phyloP scores from a whole-genome alignment of 2,329 filamentous ascomycete genomes.

The Penicillium freii region DNA sequence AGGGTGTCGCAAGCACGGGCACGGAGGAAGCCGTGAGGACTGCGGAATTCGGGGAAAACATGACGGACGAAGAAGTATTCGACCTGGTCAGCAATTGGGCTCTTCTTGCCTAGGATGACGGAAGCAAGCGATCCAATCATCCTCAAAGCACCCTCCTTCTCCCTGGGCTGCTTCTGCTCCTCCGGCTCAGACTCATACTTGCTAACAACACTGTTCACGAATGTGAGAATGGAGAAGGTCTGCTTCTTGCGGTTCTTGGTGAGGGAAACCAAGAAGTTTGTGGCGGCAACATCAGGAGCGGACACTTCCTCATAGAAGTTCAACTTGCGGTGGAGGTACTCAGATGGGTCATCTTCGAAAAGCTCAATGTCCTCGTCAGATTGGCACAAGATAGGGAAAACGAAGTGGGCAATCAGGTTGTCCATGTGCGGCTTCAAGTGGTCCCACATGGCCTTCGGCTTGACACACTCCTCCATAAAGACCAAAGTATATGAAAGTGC shows the following conservation, averaged over 20 bases:
- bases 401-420: constrained; percentile 86
- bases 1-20: constrained; percentile 95
- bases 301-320: constrained; percentile 98
- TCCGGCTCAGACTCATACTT: constrained; percentile 82
- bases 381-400: constrained; percentile 93
- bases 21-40: constrained; percentile 84
- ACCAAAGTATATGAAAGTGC: constrained; percentile 90
- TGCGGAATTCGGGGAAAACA: constrained; percentile 97
- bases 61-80: constrained; percentile 98
- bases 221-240: constrained; percentile 89
- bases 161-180: constrained; percentile 86
- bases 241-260: constrained; percentile 95
- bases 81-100: constrained; percentile 93
- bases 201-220: constrained; percentile 93
- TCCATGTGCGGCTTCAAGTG: constrained; percentile 91
- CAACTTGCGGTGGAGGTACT: constrained; percentile 94
- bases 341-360: constrained; percentile 90
- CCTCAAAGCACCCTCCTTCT: constrained; percentile 92
- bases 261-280: constrained; percentile 91
- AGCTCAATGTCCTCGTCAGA: constrained; percentile 88
- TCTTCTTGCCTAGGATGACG: constrained; percentile 96
- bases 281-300: constrained; percentile 89
- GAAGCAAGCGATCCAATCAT: constrained; percentile 96
- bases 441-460: constrained; percentile 95
- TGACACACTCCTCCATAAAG: constrained; percentile 95